Percentiles rank a stretch among this genome's conserved stretches.
Evolutionary conservation across 2,329 filamentous ascomycete genomes (phyloP).

Genomic region (Neonectria faginata): DNA sequence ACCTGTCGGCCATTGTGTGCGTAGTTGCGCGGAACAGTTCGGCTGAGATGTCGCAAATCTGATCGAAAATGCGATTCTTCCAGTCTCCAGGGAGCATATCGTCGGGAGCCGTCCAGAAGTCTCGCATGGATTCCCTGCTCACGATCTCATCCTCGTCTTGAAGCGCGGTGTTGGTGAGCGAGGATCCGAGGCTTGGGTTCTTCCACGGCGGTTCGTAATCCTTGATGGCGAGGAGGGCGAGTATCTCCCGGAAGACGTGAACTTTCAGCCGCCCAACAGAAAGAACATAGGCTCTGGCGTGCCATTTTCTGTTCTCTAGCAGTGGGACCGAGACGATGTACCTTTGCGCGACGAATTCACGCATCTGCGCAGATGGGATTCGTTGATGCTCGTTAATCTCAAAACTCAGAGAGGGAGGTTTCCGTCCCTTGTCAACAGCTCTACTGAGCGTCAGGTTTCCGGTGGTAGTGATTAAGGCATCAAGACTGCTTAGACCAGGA

Average conservation of each 20-base stretch:
- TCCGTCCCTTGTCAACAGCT: not conserved
- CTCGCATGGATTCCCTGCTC: constrained; percentile 49
- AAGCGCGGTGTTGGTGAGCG: constrained; percentile 53
- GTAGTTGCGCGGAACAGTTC: constrained; percentile 52
- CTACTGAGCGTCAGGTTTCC: constrained; percentile 36
- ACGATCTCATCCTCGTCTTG: constrained; percentile 52
- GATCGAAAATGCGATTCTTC: constrained; percentile 50
- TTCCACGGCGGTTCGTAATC: constrained; percentile 53
- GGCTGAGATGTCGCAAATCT: constrained; percentile 50
- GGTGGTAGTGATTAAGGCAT: constrained; percentile 47
- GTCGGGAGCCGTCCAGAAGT: constrained; percentile 48
- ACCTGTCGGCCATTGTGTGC: constrained; percentile 55
- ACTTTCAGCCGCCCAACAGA: constrained; percentile 53
- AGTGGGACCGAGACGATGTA: constrained; percentile 51
- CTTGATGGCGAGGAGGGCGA: constrained; percentile 50
- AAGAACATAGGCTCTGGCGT: constrained; percentile 52
- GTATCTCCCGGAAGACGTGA: constrained; percentile 53
- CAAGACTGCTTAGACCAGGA: constrained; percentile 47
- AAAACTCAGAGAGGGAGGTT: constrained; percentile 32
- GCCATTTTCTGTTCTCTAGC: constrained; percentile 52
- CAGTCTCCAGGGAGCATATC: constrained; percentile 48
- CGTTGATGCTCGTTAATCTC: constrained; percentile 49
- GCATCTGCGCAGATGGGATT: constrained; percentile 53
- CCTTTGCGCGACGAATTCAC: constrained; percentile 53
- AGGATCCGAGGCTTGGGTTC: constrained; percentile 49